These are phyloP conservation scores for Anthracocystis walkeri DNA, from an alignment of 1,284 basidiomycete genomes.

Conservation along the genomic window DNA sequence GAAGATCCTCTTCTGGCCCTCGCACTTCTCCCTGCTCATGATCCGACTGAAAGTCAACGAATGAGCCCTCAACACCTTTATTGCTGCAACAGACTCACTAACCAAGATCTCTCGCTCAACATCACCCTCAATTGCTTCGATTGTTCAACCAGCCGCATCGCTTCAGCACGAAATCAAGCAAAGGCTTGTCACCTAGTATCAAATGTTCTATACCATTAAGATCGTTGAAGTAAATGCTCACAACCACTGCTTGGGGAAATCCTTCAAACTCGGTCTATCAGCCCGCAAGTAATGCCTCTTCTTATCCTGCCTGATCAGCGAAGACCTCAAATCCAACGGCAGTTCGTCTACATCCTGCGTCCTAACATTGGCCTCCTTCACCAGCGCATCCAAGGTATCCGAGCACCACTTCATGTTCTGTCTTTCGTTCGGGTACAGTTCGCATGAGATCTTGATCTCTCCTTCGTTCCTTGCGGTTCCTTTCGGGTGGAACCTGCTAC, in stretches of 20 bases:
- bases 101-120: no score
- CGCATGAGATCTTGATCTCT: slow-evolving; percentile 69
- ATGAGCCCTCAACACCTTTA: no score
- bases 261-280: slow-evolving; percentile 54
- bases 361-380: slow-evolving; percentile 66
- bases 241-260: slow-evolving; percentile 70
- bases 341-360: slow-evolving; percentile 62
- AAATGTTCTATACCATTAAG: no score
- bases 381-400: slow-evolving; percentile 69
- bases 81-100: no score
- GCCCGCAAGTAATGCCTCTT: slow-evolving; percentile 47
- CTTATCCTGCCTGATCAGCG: slow-evolving; percentile 54
- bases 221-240: slow-evolving; percentile 1
- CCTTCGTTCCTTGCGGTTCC: slow-evolving; percentile 28
- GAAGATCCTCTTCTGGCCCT: no score
- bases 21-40: no score
- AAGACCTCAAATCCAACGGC: slow-evolving; percentile 66
- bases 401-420: slow-evolving; percentile 72
- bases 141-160: no score
- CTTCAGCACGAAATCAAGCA: no score
- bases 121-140: no score
- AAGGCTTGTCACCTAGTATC: no score
- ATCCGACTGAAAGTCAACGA: no score
- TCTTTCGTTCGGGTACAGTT: slow-evolving; percentile 66
- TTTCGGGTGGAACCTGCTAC: slow-evolving; percentile 55